These are phyloP conservation scores for Cordyceps militaris DNA, from an alignment of 2,329 filamentous ascomycete species.

Conservation along the genomic window DNA sequence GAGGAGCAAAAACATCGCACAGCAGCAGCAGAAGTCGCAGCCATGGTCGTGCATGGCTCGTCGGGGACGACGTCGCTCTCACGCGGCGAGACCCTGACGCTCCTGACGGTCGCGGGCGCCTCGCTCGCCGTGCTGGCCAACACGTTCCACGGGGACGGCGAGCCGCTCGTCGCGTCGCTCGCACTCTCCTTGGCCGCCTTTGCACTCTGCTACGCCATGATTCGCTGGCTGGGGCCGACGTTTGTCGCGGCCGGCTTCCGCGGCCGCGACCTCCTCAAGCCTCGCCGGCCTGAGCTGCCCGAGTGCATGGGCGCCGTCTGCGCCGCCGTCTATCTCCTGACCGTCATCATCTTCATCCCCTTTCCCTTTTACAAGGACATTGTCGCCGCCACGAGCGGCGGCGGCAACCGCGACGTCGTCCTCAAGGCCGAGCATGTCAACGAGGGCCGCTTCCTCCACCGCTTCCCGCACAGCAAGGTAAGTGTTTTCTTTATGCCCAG, in stretches of 20 bases:
- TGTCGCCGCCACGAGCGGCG: constrained; percentile 86
- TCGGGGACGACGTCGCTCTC: constrained; percentile 29
- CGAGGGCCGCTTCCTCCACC: constrained; percentile 77
- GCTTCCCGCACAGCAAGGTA: constrained; percentile 92
- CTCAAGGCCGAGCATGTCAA: constrained; percentile 66
- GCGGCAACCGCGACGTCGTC: constrained; percentile 83
- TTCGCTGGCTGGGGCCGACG: constrained; percentile 84
- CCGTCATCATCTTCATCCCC: constrained; percentile 86
- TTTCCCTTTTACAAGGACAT: constrained; percentile 99
- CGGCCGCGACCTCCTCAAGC: constrained; percentile 77
- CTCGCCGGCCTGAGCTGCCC: constrained; percentile 66
- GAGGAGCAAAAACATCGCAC: background rate
- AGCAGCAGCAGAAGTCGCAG: background rate
- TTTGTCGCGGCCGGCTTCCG: constrained; percentile 87
- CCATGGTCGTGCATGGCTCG: constrained; percentile 8
- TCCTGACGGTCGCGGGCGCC: constrained; percentile 57
- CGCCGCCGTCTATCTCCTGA: constrained; percentile 84
- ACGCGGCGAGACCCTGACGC: constrained; percentile 43
- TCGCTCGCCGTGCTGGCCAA: constrained; percentile 70
- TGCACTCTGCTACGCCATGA: constrained; percentile 72
- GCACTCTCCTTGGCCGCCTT: constrained; percentile 84
- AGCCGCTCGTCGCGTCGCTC: constrained; percentile 80
- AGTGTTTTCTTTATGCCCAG: background rate
- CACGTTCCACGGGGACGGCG: constrained; percentile 77
- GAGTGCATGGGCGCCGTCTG: constrained; percentile 95